Evolutionary conservation across 176 grass and related monocot species (phyloP).

Genomic region (Musa acuminata): DNA sequence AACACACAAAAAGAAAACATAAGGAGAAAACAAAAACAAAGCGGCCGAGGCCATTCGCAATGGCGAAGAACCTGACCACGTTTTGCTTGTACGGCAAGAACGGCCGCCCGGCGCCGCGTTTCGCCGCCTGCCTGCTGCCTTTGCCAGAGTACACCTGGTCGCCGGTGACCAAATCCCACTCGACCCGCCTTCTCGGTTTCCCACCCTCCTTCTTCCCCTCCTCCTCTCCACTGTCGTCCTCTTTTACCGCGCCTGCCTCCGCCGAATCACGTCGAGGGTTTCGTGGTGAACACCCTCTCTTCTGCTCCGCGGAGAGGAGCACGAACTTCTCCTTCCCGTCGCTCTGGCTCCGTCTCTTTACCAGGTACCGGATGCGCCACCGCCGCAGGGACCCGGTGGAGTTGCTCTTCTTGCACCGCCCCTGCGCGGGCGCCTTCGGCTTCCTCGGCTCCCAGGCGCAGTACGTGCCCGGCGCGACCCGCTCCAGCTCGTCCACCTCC

Average conservation of each 20-base stretch:
- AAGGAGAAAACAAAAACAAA: no score
- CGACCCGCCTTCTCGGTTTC: slow-evolving; percentile 21
- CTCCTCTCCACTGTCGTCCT: not conserved
- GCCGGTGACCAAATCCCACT: slow-evolving; percentile 7
- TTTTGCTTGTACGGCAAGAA: slow-evolving; percentile 60
- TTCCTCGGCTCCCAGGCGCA: slow-evolving; percentile 57
- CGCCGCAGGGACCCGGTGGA: slow-evolving; percentile 68
- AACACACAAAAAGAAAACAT: no score
- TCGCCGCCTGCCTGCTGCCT: slow-evolving; percentile 14
- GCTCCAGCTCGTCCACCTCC: slow-evolving; percentile 32
- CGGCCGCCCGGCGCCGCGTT: slow-evolving; percentile 33
- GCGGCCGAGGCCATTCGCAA: slow-evolving; percentile 28
- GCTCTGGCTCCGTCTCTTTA: slow-evolving; percentile 69
- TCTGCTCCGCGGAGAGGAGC: slow-evolving; percentile 30
- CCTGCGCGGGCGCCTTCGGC: slow-evolving; percentile 28
- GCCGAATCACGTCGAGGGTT: no score
- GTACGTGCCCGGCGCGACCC: slow-evolving; percentile 41
- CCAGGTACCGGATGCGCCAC: slow-evolving; percentile 76
- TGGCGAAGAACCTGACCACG: slow-evolving; percentile 41
- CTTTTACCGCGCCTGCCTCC: not conserved
- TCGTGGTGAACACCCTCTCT: no score
- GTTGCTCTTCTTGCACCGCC: slow-evolving; percentile 55
- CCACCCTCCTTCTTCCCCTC: not conserved
- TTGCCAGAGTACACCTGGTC: slow-evolving; percentile 28
- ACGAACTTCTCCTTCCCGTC: slow-evolving; percentile 73